These are phyloP conservation scores for Sclerospora graminicola DNA, from an alignment of 352 stramenopile species.

Conservation along the genomic window DNA sequence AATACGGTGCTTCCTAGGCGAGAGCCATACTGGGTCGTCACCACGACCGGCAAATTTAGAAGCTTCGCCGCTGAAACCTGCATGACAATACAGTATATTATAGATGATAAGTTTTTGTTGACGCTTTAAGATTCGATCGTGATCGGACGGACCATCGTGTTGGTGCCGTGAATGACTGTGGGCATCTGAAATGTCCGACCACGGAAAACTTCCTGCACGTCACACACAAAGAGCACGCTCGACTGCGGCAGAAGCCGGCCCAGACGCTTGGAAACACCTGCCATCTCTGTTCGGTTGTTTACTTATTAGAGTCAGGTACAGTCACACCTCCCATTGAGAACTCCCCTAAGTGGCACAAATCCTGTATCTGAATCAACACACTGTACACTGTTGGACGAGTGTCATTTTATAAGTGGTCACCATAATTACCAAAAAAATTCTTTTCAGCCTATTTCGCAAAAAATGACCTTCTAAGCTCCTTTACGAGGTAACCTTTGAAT, in stretches of 20 bases:
- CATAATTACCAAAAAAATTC: too few species aligned
- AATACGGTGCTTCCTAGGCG: slow-evolving; percentile 87
- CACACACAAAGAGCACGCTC: slow-evolving; percentile 90
- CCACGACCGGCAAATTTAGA: slow-evolving; percentile 88
- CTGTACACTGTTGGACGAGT: too few species aligned
- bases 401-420: too few species aligned
- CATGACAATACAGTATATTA: background rate
- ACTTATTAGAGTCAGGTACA: too few species aligned
- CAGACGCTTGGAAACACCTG: slow-evolving; percentile 24
- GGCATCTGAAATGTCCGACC: slow-evolving; percentile 88
- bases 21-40: slow-evolving; percentile 95
- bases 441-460: too few species aligned
- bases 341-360: too few species aligned
- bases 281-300: slow-evolving; percentile 6
- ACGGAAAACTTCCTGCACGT: slow-evolving; percentile 96
- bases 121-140: background rate
- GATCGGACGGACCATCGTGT: slow-evolving; percentile 28
- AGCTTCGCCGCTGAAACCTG: slow-evolving; percentile 57
- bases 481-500: too few species aligned
- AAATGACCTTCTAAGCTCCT: too few species aligned
- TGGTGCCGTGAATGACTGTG: slow-evolving; percentile 82
- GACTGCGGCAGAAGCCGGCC: slow-evolving; percentile 53
- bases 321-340: too few species aligned
- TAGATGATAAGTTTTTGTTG: background rate
- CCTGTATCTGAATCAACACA: too few species aligned